Conservation (phyloP, 2,329 filamentous ascomycete genomes). For the Cadophora malorum region DNA sequence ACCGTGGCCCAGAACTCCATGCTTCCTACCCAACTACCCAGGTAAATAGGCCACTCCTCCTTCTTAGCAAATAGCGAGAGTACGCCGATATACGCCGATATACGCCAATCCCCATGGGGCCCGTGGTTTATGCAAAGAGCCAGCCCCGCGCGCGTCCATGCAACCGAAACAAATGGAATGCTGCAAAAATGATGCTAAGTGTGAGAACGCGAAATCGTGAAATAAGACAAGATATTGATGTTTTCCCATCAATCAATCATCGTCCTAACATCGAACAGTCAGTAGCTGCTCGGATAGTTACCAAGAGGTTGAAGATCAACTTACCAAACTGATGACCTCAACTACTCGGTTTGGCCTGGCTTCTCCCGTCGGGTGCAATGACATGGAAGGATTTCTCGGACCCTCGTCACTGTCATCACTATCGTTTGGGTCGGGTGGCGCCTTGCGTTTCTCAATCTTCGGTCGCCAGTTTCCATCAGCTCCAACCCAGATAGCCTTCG, state of each 20-base stretch:
- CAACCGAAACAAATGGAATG: conserved; percentile 9
- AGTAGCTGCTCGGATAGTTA: background rate
- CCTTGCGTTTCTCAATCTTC: conserved; percentile 47
- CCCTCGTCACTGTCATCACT: conserved; percentile 31
- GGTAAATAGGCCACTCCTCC: background rate
- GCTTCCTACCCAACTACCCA: background rate
- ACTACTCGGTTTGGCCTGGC: conserved; percentile 5
- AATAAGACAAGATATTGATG: background rate
- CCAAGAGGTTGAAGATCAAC: background rate
- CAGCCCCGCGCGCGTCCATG: background rate
- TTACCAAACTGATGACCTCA: conserved; percentile 21
- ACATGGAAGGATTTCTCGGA: background rate
- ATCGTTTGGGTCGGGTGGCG: conserved; percentile 36
- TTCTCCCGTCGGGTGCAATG: background rate
- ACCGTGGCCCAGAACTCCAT: conserved; percentile 4
- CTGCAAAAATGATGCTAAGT: background rate
- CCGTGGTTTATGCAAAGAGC: conserved; percentile 25
- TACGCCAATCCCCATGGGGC: background rate
- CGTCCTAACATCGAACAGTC: background rate
- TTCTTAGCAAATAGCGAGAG: background rate
- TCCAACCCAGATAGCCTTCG: conserved; percentile 67
- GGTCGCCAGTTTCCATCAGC: conserved; percentile 70
- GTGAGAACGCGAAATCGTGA: background rate
- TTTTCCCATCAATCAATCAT: conserved; percentile 8
- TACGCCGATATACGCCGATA: background rate